phyloP scores from a whole-genome alignment of 2,329 filamentous ascomycete genomes.

The Neofusicoccum laricinum region DNA sequence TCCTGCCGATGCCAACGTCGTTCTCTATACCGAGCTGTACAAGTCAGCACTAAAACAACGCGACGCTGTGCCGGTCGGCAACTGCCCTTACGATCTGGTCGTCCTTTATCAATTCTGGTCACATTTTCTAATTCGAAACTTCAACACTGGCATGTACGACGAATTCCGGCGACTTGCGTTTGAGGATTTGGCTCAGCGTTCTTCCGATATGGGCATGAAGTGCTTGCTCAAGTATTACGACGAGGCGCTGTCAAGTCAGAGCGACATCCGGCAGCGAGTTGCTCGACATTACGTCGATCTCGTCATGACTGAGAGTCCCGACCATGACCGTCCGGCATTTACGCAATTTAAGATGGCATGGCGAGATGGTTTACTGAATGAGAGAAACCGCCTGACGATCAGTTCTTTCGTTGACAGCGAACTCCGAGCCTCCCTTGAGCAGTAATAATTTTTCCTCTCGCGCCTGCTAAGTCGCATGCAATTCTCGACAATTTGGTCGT shows the following conservation, averaged over 20 bases:
- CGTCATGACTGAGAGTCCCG: constrained; percentile 47
- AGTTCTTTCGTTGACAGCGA: constrained; percentile 50
- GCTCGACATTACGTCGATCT: constrained; percentile 56
- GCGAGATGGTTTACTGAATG: constrained; percentile 53
- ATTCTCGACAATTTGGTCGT: constrained; percentile 8
- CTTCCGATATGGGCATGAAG: constrained; percentile 56
- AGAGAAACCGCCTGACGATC: constrained; percentile 57
- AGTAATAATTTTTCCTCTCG: constrained; percentile 19
- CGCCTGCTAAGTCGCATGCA: not conserved
- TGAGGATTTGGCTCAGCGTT: constrained; percentile 57
- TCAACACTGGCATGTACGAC: constrained; percentile 72
- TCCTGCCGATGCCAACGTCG: constrained; percentile 44
- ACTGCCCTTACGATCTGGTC: constrained; percentile 58
- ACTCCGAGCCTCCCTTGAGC: constrained; percentile 53
- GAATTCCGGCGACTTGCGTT: constrained; percentile 68
- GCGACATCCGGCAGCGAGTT: constrained; percentile 52
- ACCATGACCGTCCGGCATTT: constrained; percentile 46
- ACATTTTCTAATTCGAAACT: constrained; percentile 68
- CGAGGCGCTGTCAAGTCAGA: constrained; percentile 52
- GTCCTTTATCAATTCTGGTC: constrained; percentile 74
- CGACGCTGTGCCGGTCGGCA: constrained; percentile 41
- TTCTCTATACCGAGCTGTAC: constrained; percentile 49
- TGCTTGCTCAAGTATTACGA: constrained; percentile 66
- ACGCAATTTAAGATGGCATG: constrained; percentile 52
- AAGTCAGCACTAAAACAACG: constrained; percentile 51